Evolutionary conservation across 2,329 filamentous ascomycete genomes (phyloP).

Genomic region (Cytospora schulzeri): DNA sequence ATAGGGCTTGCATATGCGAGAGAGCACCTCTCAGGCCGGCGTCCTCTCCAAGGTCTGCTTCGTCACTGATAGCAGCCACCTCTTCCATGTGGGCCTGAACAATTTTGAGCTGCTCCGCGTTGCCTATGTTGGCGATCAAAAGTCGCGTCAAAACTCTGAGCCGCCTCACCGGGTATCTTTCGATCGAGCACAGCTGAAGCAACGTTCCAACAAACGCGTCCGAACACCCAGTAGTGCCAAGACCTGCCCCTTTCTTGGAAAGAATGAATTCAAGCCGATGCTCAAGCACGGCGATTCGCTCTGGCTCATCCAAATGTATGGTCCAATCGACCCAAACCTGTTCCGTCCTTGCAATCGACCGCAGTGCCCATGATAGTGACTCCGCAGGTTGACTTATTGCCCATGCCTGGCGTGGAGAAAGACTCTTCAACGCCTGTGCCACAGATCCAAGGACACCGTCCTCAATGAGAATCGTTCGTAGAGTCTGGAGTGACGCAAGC

Average conservation of each 20-base stretch:
- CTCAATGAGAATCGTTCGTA: slow-evolving; percentile 64
- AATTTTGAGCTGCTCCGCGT: slow-evolving; percentile 41
- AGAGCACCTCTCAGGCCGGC: slow-evolving; percentile 46
- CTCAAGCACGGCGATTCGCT: slow-evolving; percentile 61
- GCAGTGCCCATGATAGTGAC: slow-evolving; percentile 60
- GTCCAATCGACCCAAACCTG: slow-evolving; percentile 60
- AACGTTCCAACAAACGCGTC: slow-evolving; percentile 51
- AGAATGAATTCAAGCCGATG: slow-evolving; percentile 58
- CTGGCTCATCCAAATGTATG: slow-evolving; percentile 51
- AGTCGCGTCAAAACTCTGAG: slow-evolving; percentile 55
- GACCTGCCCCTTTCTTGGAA: slow-evolving; percentile 28
- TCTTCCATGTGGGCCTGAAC: slow-evolving; percentile 45
- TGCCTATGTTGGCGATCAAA: slow-evolving; percentile 51
- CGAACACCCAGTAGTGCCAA: slow-evolving; percentile 40
- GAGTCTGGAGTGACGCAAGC: slow-evolving; percentile 57
- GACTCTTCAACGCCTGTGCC: slow-evolving; percentile 49
- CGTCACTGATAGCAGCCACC: slow-evolving; percentile 40
- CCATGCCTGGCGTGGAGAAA: slow-evolving; percentile 58
- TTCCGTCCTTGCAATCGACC: slow-evolving; percentile 61
- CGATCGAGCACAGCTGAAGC: slow-evolving; percentile 51
- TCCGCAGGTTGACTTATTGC: slow-evolving; percentile 50
- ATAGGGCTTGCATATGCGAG: slow-evolving; percentile 50
- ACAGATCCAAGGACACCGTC: slow-evolving; percentile 59
- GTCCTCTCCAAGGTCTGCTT: slow-evolving; percentile 48
- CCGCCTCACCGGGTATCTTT: slow-evolving; percentile 55